A percentile compares a stretch with the other conserved stretches of the same genome.
These are phyloP conservation scores for Aristolochia fimbriata DNA, from an alignment of 164 flowering plant species.

Conservation along the genomic window DNA sequence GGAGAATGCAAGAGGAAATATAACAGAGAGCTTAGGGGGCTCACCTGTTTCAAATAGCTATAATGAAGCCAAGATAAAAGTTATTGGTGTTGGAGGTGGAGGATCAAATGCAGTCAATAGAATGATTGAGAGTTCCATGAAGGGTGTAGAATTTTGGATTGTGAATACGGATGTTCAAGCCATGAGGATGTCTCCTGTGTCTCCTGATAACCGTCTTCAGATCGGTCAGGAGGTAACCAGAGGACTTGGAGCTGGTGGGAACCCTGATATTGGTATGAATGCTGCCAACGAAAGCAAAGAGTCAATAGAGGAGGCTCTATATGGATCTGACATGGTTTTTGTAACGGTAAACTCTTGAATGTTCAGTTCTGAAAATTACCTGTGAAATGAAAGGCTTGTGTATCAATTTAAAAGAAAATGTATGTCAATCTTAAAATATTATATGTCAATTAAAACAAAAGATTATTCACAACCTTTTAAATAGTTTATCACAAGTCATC, in stretches of 20 bases:
- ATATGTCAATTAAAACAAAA: too few species aligned
- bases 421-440: too few species aligned
- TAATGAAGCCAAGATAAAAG: slow-evolving; percentile 87
- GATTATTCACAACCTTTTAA: too few species aligned
- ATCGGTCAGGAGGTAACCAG: slow-evolving; percentile 89
- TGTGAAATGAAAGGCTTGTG: neutral
- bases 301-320: slow-evolving; percentile 69
- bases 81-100: slow-evolving; percentile 97
- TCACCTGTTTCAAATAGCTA: slow-evolving; percentile 30
- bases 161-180: slow-evolving; percentile 98
- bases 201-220: slow-evolving; percentile 70
- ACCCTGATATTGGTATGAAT: slow-evolving; percentile 92
- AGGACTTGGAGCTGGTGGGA: slow-evolving; percentile 99
- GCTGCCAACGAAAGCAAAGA: slow-evolving; percentile 93
- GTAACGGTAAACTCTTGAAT: slow-evolving; percentile 53
- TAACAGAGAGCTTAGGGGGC: slow-evolving; percentile 44
- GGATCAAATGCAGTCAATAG: slow-evolving; percentile 98
- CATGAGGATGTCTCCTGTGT: slow-evolving; percentile 86
- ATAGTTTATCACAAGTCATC: too few species aligned
- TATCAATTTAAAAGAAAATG: neutral
- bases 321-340: slow-evolving; percentile 95
- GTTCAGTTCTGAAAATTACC: neutral
- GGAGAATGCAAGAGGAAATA: slow-evolving; percentile 35
- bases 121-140: slow-evolving; percentile 93
- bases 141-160: slow-evolving; percentile 97